Conservation (phyloP, 2,329 filamentous ascomycete species). For the Aspergillus brasiliensis region DNA sequence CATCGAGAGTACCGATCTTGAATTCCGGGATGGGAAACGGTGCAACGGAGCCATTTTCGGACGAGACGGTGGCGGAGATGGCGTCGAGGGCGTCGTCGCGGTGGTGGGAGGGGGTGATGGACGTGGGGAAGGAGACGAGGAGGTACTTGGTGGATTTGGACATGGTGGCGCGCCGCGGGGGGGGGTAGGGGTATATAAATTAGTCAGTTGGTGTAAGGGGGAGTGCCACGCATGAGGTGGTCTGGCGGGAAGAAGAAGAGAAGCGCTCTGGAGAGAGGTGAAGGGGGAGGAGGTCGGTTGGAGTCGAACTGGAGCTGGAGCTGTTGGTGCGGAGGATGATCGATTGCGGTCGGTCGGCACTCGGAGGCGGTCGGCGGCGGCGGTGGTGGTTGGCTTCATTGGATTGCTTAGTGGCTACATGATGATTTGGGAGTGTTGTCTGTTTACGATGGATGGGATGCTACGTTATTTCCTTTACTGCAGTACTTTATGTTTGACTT, state of each 20-base stretch:
- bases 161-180: constrained; percentile 37
- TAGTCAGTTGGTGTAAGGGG: neutral
- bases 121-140: constrained; percentile 85
- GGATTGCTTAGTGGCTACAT: too few relatives aligned
- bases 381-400: neutral
- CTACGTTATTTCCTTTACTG: too few relatives aligned
- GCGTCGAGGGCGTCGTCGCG: constrained; percentile 78
- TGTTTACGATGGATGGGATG: too few relatives aligned
- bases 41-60: constrained; percentile 73
- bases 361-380: constrained; percentile 6
- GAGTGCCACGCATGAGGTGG: constrained; percentile 2
- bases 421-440: too few relatives aligned
- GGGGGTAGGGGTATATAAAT: neutral
- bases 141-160: constrained; percentile 67
- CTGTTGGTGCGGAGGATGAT: neutral
- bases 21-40: constrained; percentile 87
- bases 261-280: neutral
- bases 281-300: neutral
- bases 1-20: constrained; percentile 96
- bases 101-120: constrained; percentile 79
- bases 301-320: constrained; percentile 1
- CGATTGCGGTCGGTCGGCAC: constrained; percentile 5
- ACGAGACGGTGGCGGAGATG: constrained; percentile 69
- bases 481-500: too few relatives aligned
- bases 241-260: neutral